Percentiles rank a stretch among this genome's conserved stretches.
phyloP scores from a whole-genome alignment of 139 green algal species.

The Chlamydomonas sp. region DNA sequence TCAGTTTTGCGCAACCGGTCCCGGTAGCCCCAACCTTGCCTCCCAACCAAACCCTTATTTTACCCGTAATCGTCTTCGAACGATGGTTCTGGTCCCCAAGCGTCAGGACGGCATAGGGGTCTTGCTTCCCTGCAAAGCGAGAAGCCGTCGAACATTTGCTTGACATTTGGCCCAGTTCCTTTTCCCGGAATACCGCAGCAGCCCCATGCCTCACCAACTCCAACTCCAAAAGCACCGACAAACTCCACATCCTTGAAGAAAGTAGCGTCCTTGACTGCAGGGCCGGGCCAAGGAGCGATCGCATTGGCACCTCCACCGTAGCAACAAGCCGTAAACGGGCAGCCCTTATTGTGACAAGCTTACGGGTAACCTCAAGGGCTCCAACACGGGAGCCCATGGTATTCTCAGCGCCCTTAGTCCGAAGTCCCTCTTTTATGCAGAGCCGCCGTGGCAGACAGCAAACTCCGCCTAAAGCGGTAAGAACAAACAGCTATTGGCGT shows the following conservation, averaged over 20 bases:
- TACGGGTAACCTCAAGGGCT: no score
- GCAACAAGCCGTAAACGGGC: no score
- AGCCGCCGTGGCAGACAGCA: no score
- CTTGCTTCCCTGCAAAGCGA: neutral
- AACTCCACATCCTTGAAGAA: slow-evolving; percentile 41
- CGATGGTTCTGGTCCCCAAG: slow-evolving; percentile 18
- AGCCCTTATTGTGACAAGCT: no score
- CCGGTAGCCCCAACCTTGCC: neutral
- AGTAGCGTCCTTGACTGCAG: slow-evolving; percentile 1
- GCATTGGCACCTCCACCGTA: no score
- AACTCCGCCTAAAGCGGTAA: no score
- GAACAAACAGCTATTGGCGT: no score
- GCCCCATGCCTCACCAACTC: slow-evolving; percentile 11
- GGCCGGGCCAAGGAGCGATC: no score
- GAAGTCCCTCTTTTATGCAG: no score
- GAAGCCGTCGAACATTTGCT: neutral
- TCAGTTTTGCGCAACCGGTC: neutral
- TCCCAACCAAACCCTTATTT: no score
- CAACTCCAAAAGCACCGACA: slow-evolving; percentile 21
- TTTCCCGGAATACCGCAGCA: neutral
- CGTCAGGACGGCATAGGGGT: slow-evolving; percentile 22
- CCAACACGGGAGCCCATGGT: no score
- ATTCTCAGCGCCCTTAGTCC: no score
- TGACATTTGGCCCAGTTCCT: neutral
- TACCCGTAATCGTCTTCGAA: slow-evolving; percentile 35